Conservation (phyloP, 345 rosid genomes). For the Gossypium mustelinum region DNA sequence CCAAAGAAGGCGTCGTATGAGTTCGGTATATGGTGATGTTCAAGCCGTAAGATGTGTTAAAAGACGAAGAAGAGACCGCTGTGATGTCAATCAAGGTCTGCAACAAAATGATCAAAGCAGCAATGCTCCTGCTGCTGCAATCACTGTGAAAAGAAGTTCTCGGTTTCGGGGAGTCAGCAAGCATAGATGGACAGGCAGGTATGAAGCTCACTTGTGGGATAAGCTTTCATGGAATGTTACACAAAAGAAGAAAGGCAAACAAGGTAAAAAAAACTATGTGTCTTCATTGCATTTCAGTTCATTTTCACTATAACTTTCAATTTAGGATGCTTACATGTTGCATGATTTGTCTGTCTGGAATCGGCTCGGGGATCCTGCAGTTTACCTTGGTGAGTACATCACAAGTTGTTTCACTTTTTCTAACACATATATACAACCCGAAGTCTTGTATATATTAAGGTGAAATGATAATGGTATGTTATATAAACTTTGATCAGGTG, state of each 20-base stretch:
- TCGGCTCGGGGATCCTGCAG: slow-evolving; percentile 25
- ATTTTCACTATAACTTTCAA: background rate
- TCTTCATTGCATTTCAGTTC: background rate
- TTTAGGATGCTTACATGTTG: slow-evolving; percentile 8
- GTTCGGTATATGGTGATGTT: slow-evolving; percentile 9
- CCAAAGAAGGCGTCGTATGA: slow-evolving; percentile 21
- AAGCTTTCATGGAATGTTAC: slow-evolving; percentile 62
- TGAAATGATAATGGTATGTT: too few species aligned
- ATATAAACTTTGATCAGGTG: slow-evolving; percentile 31
- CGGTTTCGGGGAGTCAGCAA: slow-evolving; percentile 69
- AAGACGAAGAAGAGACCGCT: slow-evolving; percentile 40
- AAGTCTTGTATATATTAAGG: too few species aligned
- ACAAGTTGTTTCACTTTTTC: background rate
- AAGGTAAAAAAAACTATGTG: slow-evolving; percentile 29
- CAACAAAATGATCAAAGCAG: slow-evolving; percentile 28
- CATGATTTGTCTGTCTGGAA: slow-evolving; percentile 16
- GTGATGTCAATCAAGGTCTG: slow-evolving; percentile 13
- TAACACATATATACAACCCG: too few species aligned
- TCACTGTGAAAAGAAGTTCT: slow-evolving; percentile 66
- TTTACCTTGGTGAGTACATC: slow-evolving; percentile 50
- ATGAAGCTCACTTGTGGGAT: slow-evolving; percentile 72
- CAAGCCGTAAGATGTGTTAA: slow-evolving; percentile 29
- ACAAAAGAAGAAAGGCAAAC: slow-evolving; percentile 70
- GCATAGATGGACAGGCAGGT: slow-evolving; percentile 71
- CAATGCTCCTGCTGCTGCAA: slow-evolving; percentile 19